phyloP scores from a whole-genome alignment of 2,329 filamentous ascomycete genomes.

The Fusarium caatingaense region DNA sequence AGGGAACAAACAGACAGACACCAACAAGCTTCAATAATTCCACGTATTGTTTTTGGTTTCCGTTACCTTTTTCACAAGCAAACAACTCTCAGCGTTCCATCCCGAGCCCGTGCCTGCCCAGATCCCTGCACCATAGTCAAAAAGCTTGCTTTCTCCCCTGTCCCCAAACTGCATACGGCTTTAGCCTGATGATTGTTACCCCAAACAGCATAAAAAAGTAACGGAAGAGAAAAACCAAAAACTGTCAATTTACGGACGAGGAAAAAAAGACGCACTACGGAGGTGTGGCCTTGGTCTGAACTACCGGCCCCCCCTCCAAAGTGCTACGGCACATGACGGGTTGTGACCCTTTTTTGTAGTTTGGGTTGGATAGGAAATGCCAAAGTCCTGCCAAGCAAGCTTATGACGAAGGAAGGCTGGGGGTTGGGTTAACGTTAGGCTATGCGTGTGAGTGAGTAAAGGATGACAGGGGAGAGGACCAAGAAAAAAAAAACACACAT shows the following conservation, averaged over 20 bases:
- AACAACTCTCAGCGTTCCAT: neutral
- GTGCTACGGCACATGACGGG: constrained; percentile 35
- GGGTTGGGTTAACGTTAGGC: neutral
- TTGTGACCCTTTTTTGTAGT: neutral
- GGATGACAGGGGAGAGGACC: neutral
- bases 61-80: neutral
- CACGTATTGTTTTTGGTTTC: constrained; percentile 4
- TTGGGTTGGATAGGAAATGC: too few relatives aligned
- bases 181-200: constrained; percentile 21
- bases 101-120: neutral
- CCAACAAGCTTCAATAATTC: neutral
- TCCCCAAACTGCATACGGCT: constrained; percentile 10
- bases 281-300: neutral
- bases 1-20: neutral
- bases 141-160: constrained; percentile 8
- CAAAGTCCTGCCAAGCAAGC: constrained; percentile 21
- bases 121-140: neutral
- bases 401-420: constrained; percentile 33
- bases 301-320: neutral
- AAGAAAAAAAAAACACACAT: neutral
- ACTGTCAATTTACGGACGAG: constrained; percentile 1
- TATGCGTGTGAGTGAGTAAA: neutral
- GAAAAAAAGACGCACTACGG: constrained; percentile 35
- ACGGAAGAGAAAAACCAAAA: neutral
- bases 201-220: neutral